These are phyloP conservation scores for Nakaseomyces delphensis DNA, from an alignment of 1,139 yeast genomes.

Conservation along the genomic window DNA sequence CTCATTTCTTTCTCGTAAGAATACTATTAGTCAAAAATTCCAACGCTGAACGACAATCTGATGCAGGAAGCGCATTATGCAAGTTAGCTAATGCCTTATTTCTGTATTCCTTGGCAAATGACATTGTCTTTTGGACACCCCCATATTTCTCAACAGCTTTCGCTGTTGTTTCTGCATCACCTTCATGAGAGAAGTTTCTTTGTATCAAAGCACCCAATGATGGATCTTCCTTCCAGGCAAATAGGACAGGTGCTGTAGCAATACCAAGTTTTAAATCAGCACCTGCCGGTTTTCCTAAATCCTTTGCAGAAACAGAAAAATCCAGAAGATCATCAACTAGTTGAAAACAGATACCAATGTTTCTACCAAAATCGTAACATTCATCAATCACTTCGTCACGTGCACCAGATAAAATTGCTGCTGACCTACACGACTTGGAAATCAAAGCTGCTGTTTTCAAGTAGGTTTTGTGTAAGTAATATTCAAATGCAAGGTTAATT, in stretches of 20 bases:
- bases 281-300: conserved; percentile 90
- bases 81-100: conserved; percentile 65
- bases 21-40: conserved; percentile 78
- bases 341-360: conserved; percentile 91
- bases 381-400: conserved; percentile 64
- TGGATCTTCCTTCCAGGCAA: conserved; percentile 87
- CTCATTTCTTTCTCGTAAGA: conserved; percentile 64
- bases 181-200: conserved; percentile 70
- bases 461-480: conserved; percentile 89
- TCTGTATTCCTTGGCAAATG: conserved; percentile 72
- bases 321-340: conserved; percentile 94
- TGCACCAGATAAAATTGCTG: conserved; percentile 89
- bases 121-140: conserved; percentile 71
- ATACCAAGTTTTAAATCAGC: conserved; percentile 90
- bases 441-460: conserved; percentile 89
- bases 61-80: conserved; percentile 61
- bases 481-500: conserved; percentile 83
- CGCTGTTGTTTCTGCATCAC: conserved; percentile 78
- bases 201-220: conserved; percentile 75
- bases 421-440: conserved; percentile 90
- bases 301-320: conserved; percentile 73
- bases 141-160: conserved; percentile 58
- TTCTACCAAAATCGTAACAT: conserved; percentile 85
- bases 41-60: conserved; percentile 82
- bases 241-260: conserved; percentile 94